phyloP scores from a whole-genome alignment of 495 filamentous ascomycete species.

The Delitschia confertaspora region DNA sequence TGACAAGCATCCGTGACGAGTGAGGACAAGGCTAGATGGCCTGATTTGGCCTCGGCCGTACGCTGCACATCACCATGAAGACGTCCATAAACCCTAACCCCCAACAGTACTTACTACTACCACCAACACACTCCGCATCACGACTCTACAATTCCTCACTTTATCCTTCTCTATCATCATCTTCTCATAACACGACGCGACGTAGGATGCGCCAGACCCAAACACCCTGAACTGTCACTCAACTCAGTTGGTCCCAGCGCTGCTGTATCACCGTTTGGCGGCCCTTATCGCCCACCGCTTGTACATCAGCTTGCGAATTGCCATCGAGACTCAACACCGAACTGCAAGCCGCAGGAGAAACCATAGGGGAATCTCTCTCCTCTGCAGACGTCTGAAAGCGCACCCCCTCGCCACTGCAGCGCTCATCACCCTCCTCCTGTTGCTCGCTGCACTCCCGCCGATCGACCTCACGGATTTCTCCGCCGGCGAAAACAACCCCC shows the following conservation, averaged over 20 bases:
- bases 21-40: conserved; percentile 6
- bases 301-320: conserved; percentile 24
- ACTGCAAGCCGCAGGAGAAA: conserved; percentile 19
- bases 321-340: conserved; percentile 14
- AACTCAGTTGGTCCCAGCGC: not conserved
- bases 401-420: no score
- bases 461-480: not conserved
- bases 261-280: conserved; percentile 17
- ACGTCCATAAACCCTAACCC: not conserved
- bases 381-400: no score
- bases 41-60: not conserved
- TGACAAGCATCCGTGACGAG: conserved; percentile 1
- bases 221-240: no score
- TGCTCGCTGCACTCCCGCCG: no score
- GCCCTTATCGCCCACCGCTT: conserved; percentile 23
- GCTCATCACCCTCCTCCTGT: no score
- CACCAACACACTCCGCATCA: not conserved
- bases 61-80: not conserved
- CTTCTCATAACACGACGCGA: not conserved
- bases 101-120: not conserved
- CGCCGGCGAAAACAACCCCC: not conserved
- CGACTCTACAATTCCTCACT: not conserved
- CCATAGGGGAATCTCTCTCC: no score
- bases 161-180: not conserved
- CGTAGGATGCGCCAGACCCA: no score